Evolutionary conservation across 306 rosid genomes (phyloP), one percentile per base, ranked within the genome.

Genomic region (Inga laurina): DNA sequence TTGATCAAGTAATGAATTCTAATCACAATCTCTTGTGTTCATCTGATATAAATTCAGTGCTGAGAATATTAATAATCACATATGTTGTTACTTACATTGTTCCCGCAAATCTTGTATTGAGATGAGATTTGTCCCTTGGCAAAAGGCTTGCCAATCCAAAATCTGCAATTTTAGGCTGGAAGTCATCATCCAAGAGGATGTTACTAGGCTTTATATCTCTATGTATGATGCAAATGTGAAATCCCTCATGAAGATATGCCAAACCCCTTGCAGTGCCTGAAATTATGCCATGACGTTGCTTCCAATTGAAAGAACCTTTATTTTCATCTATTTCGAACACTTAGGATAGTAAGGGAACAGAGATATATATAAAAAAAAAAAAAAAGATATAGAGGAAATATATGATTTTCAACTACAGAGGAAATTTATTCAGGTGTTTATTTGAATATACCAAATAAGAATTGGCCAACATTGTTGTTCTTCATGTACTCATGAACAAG

Each of bases 251-350:
- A 24, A 62, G 37, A 62, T 62, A 62, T 27, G 68, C 68, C 35
- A 62, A 62, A 62, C 68, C 68, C 68, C 68, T 24, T 62, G 68
- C 68, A 62, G 68, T 22, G 35, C 68, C 68, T 24, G 27, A 62
- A 24, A 62, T 62, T 62, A 62, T 62, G 4, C 35, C 68, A 62
- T 24, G 12, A 27, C 68, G 68, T 62, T 62, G 68, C 68, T 62
- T 62, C 68, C 68, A 62, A 12, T 62, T 62, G 68, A 62, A 37
- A 24, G 68, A 62, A 27, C 68, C 68, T 62, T 62, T 24, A 62
- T 62, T 24, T 62, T 62, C 68, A 62, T 37, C 68, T 62, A 10
- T 62, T 62, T 10, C 37, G 16, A 62, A 62, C 65, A 22, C 65
- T 56, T 56, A 3, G 22, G 14, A 62, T 24, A 11, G 18, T 62